Base-by-base conservation (phyloP, 805 yeast species). In the Ogataea allantospora region DNA sequence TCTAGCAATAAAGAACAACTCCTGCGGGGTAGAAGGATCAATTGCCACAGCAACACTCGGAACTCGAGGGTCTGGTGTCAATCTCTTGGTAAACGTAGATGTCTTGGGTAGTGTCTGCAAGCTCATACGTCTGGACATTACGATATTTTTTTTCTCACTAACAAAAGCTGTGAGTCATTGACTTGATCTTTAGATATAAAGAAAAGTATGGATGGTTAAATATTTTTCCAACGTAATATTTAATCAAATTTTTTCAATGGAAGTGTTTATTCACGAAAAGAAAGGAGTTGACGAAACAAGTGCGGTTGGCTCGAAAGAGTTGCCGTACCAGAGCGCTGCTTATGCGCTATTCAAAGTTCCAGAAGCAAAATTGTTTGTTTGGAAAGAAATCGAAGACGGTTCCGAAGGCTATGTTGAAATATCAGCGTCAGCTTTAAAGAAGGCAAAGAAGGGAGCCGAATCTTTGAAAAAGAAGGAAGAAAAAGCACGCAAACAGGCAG, bases 381-480 rank as follows among this genome's bases (percentile, higher is more conserved):
- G 70, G 65, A 82, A 80, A 54, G 74, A 74, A 50, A 67, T 67
- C 26, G 87, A 77, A 45, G 83, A 75, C 33, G 54, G 53, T n/a
- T 45, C 33, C 47, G 79, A 65, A 47, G 79, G 65, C 20, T 91
- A 75, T 59, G 75, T 68, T 50, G 91, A 83, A 54, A 89, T 95
- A 58, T 71, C 88, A 12, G 88, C 96, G 5, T 80, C 95, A 36
- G 97, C 96, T 6, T 68, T 91, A 59, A 93, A 93, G 70, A 93
- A 91, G 68, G 97, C 98, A 53, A 87, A 86, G 65, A 93, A 93
- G 64, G 97, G 96, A 43, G 93, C 84, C 40, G 97, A 89, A 22
- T 91, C 95, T 5, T 69, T 93, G 47, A 87, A 78, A 66, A 91
- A 89, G 70, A 84, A 81, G 63, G 75, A 70, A 35, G 88, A 80